Evolutionary conservation across 2,329 filamentous ascomycete genomes (phyloP), one percentile per base, ranked within the genome.

Genomic region (Pseudogymnoascus sp.): DNA sequence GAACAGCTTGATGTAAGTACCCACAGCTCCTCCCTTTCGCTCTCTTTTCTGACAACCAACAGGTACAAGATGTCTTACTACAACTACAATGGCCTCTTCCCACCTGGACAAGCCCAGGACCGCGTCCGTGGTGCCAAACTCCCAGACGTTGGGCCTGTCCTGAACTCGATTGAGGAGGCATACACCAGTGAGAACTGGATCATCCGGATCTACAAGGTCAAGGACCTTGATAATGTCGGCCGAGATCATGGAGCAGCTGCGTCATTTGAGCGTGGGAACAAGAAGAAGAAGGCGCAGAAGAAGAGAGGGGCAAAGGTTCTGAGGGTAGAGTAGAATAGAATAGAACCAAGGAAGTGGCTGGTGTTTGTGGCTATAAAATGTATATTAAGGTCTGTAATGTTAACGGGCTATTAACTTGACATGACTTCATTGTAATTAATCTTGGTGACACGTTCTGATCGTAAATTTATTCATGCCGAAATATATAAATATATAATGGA

Each of bases 61-160:
- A 96, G 92, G 91, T 99, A 99, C 85, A 99, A 99, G 84, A 97
- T 99, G 92, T 97, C 92, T 21, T 99, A 99, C 83, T 90, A 99
- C 84, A 97, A 97, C 82, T 99, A 90, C 81, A 84, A 93, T 76
- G 79, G 83, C 54, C 85, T 99, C 65, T 99, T 97, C 84, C 93
- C 92, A 47, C 82, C 88, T 1, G 94, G 94, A 65, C 92, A 97
- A 77, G 92, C 90, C 36, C 80, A 86, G 68, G 94, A 99, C 74
- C 88, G 94, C 68, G 94, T 99, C 66, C 92, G 94, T 72, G 86
- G 87, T 66, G 83, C 84, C 37, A 84, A 84, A 64, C 79, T 97
- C 59, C 95, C 94, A n/a, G 85, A 90, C 10, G 82, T 92, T 67
- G 88, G 90, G 1, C 94, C 94, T 7, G 84, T 89, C 64, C 86